phyloP scores from a whole-genome alignment of 2,329 filamentous ascomycete species.

The Penicillium concentricum region DNA sequence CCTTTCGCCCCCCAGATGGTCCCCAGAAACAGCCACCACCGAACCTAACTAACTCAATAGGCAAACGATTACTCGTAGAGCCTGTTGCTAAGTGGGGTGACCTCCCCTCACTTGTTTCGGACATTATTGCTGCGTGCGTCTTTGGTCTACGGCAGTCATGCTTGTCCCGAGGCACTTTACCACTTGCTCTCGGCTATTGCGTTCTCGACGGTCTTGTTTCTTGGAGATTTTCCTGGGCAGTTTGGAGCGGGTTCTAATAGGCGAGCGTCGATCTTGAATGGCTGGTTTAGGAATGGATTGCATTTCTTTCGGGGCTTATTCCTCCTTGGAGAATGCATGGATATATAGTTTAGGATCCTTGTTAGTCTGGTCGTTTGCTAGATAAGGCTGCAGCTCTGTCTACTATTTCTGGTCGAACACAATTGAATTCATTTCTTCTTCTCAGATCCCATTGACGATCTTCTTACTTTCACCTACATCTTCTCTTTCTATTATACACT shows the following conservation, averaged over 20 bases:
- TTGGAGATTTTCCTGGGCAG: neutral
- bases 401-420: neutral
- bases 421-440: neutral
- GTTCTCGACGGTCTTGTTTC: neutral
- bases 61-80: neutral
- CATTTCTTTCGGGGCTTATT: neutral
- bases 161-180: constrained; percentile 12
- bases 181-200: constrained; percentile 14
- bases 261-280: constrained; percentile 1
- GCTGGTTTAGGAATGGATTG: neutral
- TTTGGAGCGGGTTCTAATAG: neutral
- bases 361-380: neutral
- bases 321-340: neutral
- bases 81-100: neutral
- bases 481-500: neutral
- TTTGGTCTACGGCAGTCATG: neutral
- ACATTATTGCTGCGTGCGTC: neutral
- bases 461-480: neutral
- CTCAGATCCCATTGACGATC: neutral
- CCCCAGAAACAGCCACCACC: neutral
- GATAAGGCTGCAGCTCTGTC: neutral
- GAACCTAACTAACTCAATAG: neutral
- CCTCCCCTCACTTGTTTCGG: constrained; percentile 6
- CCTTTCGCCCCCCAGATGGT: constrained; percentile 4
- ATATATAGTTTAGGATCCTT: neutral